These are phyloP conservation scores for Penicillium steckii DNA, from an alignment of 495 filamentous ascomycete species.

Conservation along the genomic window DNA sequence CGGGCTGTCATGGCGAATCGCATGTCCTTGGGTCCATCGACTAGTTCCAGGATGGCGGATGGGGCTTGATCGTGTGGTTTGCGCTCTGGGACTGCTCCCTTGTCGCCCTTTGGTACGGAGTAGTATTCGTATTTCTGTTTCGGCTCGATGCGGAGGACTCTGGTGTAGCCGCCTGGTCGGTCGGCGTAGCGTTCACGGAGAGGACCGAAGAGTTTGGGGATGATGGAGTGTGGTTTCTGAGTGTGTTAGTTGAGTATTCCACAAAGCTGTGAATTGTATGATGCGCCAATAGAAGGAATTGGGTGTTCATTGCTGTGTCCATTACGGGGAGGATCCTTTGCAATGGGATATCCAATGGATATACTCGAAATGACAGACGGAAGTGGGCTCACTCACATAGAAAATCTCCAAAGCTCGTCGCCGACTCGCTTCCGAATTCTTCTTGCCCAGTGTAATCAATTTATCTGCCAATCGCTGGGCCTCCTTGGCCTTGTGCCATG, in stretches of 20 bases:
- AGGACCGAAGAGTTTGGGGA: conserved; percentile 86
- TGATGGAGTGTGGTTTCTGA: conserved; percentile 63
- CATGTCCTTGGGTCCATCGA: conserved; percentile 94
- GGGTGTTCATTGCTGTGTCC: background rate
- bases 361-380: background rate
- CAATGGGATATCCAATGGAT: too few species aligned
- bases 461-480: conserved; percentile 90
- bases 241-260: conserved; percentile 17
- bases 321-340: background rate
- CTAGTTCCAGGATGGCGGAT: conserved; percentile 90
- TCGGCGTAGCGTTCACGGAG: conserved; percentile 74
- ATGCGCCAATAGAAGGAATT: too few species aligned
- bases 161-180: conserved; percentile 92
- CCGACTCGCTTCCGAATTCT: conserved; percentile 74
- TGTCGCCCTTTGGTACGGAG: conserved; percentile 16
- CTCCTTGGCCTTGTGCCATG: conserved; percentile 96
- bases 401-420: conserved; percentile 69
- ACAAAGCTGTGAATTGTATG: too few species aligned
- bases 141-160: conserved; percentile 83
- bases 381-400: conserved; percentile 64
- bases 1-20: conserved; percentile 89
- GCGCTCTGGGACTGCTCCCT: conserved; percentile 15
- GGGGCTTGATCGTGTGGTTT: conserved; percentile 69
- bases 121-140: conserved; percentile 41
- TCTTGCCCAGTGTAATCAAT: conserved; percentile 89